Evolutionary conservation across 1,139 yeast species (phyloP).

Genomic region (Geotrichum phurueaensis): DNA sequence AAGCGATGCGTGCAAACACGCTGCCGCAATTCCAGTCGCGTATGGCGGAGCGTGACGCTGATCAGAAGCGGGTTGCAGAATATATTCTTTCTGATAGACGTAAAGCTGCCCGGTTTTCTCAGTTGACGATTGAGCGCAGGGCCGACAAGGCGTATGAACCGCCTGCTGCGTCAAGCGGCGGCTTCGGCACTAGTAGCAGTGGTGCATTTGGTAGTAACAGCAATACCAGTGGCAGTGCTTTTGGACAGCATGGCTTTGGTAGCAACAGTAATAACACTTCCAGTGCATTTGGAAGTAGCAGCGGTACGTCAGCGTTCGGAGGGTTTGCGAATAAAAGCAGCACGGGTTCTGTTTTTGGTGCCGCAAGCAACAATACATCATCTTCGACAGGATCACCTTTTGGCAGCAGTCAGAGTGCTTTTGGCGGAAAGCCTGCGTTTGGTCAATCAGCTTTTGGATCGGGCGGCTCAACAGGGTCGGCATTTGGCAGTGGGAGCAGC

Average conservation of each 20-base stretch:
- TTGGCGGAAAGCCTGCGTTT: slow-evolving; percentile 21
- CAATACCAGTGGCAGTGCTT: slow-evolving; percentile 4
- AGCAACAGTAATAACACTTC: neutral
- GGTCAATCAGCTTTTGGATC: slow-evolving; percentile 26
- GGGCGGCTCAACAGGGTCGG: neutral
- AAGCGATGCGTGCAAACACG: slow-evolving; percentile 32
- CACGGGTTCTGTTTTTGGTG: slow-evolving; percentile 27
- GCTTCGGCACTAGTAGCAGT: slow-evolving; percentile 16
- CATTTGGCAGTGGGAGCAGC: neutral
- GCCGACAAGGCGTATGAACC: slow-evolving; percentile 12
- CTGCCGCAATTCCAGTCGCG: neutral
- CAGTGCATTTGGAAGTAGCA: slow-evolving; percentile 7
- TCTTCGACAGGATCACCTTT: slow-evolving; percentile 9
- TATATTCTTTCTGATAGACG: slow-evolving; percentile 40
- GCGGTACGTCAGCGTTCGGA: slow-evolving; percentile 1
- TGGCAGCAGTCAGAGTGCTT: slow-evolving; percentile 16
- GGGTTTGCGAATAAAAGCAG: slow-evolving; percentile 10
- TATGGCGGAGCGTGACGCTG: slow-evolving; percentile 28
- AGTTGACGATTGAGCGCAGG: slow-evolving; percentile 4
- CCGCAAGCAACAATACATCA: slow-evolving; percentile 15
- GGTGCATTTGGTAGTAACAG: slow-evolving; percentile 17
- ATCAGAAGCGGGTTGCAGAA: slow-evolving; percentile 45
- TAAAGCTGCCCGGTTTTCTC: slow-evolving; percentile 49
- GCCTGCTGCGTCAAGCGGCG: slow-evolving; percentile 20
- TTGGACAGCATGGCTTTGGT: slow-evolving; percentile 5